Conservation (phyloP, 2,329 filamentous ascomycete genomes). For the Juglanconis oblonga region DNA sequence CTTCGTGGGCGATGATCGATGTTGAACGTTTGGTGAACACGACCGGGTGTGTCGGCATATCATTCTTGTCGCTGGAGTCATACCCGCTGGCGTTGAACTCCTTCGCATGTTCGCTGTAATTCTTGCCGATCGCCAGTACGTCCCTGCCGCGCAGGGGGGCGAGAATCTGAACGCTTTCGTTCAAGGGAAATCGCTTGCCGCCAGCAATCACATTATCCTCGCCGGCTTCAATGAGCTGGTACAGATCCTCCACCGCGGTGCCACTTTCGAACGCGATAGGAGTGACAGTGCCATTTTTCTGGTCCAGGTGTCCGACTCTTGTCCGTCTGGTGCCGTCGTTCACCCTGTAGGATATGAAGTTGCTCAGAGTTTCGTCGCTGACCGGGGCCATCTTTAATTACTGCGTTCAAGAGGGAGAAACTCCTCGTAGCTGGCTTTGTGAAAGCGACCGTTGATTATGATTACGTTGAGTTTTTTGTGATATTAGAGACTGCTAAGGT, state of each 20-base stretch:
- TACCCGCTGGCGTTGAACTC: conserved; percentile 40
- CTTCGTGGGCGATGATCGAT: conserved; percentile 46
- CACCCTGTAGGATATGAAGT: neutral
- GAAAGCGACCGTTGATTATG: conserved; percentile 44
- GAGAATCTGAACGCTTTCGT: neutral
- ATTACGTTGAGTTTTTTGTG: conserved; percentile 42
- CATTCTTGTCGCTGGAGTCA: conserved; percentile 52
- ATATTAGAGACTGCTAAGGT: conserved; percentile 40
- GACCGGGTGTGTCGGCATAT: conserved; percentile 50
- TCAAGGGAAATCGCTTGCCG: neutral
- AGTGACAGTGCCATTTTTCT: neutral
- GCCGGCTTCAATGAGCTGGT: neutral
- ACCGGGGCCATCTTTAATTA: neutral
- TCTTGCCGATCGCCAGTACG: conserved; percentile 34
- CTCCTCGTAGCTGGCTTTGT: conserved; percentile 29
- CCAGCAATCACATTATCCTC: neutral
- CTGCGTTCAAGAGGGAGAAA: neutral
- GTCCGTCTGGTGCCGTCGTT: neutral
- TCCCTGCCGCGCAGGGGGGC: neutral
- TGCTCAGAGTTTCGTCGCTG: neutral
- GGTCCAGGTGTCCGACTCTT: neutral
- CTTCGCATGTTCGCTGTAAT: conserved; percentile 39
- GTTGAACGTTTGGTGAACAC: conserved; percentile 55
- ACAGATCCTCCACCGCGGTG: neutral
- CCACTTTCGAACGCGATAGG: neutral